A percentile compares a stretch with the other conserved stretches of the same genome.
Conservation (phyloP, 305 asterid species). For the Fraxinus floribunda region DNA sequence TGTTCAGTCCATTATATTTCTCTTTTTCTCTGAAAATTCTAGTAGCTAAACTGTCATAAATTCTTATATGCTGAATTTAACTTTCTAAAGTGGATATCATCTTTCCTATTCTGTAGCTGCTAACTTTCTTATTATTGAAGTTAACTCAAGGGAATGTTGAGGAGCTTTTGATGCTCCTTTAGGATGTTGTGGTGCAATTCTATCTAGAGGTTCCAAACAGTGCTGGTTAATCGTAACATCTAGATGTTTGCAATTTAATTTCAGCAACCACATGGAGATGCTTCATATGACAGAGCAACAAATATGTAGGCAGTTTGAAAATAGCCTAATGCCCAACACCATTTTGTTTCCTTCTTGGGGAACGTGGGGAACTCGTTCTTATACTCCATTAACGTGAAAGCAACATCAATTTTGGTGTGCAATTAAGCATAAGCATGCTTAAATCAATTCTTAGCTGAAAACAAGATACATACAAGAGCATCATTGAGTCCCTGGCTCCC, state of each 20-base stretch:
- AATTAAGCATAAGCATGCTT: not conserved
- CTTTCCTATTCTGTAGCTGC: not conserved
- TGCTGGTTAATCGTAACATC: not conserved
- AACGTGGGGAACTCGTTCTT: not conserved
- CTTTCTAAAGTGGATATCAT: not conserved
- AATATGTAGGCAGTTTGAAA: not conserved
- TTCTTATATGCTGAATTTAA: not conserved
- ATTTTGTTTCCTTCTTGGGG: not conserved
- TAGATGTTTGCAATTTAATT: not conserved
- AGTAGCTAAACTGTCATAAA: not conserved
- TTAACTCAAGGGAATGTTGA: not conserved
- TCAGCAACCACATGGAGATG: not conserved
- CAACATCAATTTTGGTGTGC: not conserved
- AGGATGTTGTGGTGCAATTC: not conserved
- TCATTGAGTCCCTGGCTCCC: not conserved
- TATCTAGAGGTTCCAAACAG: not conserved
- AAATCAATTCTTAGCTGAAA: not conserved
- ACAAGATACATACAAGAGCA: not conserved
- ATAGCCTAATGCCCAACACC: not conserved
- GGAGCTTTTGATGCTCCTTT: not conserved
- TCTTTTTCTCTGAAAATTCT: not conserved
- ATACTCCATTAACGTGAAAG: not conserved
- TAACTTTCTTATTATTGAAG: not conserved
- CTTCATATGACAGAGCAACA: not conserved
- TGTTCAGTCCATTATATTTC: not conserved